A percentile compares a stretch with the other conserved stretches of the same genome.
These are phyloP conservation scores for Salix caprea DNA, from an alignment of 345 rosid genomes.

Conservation along the genomic window DNA sequence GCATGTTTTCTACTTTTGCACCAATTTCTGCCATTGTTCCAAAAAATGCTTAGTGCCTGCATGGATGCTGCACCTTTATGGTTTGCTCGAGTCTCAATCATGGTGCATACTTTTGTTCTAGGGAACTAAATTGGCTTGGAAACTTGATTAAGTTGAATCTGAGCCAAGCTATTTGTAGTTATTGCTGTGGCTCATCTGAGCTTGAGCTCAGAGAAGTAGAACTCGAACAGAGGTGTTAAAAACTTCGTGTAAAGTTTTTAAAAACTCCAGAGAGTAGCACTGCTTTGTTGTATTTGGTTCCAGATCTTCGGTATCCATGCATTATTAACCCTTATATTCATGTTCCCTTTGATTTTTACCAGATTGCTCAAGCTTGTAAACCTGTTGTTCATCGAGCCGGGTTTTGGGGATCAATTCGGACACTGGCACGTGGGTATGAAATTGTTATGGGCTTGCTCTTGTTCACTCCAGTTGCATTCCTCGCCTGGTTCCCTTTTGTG, in stretches of 20 bases:
- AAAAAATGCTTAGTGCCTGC: neutral
- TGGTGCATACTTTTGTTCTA: neutral
- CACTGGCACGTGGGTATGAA: conserved; percentile 95
- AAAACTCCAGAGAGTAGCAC: too few species aligned
- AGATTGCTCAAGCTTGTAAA: conserved; percentile 97
- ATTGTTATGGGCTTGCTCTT: conserved; percentile 85
- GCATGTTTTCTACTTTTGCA: neutral
- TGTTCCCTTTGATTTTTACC: neutral
- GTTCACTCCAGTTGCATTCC: conserved; percentile 96
- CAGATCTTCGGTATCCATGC: neutral
- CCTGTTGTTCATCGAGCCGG: conserved; percentile 67
- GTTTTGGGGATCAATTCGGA: conserved; percentile 84
- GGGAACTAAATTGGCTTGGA: neutral
- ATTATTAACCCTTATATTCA: neutral
- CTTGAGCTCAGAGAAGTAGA: neutral
- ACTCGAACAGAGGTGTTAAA: neutral
- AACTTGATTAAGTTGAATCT: neutral
- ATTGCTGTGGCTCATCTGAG: neutral
- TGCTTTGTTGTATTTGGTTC: neutral
- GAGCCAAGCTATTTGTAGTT: neutral
- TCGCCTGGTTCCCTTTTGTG: conserved; percentile 98
- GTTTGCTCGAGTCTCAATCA: neutral
- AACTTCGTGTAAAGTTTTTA: too few species aligned
- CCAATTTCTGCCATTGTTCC: neutral
- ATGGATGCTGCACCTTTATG: neutral